These are phyloP conservation scores for Metarhizium guizhouense DNA, from an alignment of 2,329 filamentous ascomycete genomes.

Conservation along the genomic window DNA sequence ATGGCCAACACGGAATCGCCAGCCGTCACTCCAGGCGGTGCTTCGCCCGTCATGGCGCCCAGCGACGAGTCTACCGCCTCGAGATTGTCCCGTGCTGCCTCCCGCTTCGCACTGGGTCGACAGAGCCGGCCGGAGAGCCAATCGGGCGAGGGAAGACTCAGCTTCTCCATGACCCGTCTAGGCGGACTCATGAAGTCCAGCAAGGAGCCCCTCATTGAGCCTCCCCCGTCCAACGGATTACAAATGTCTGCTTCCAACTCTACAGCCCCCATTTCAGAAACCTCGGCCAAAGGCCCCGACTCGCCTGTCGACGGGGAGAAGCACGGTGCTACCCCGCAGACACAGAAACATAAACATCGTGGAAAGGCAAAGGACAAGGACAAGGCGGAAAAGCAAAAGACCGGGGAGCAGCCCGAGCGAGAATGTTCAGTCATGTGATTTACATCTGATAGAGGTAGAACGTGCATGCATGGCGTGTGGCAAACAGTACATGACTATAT, in stretches of 20 bases:
- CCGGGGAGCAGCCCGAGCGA: slow-evolving; percentile 31
- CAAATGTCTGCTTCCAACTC: slow-evolving; percentile 18
- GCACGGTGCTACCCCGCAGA: slow-evolving; percentile 7
- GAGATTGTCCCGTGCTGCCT: slow-evolving; percentile 48
- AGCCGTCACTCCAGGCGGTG: slow-evolving; percentile 24
- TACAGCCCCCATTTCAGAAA: slow-evolving; percentile 15
- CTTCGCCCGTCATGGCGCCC: slow-evolving; percentile 32
- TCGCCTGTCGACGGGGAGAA: slow-evolving; percentile 13
- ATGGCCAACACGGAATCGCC: slow-evolving; percentile 39
- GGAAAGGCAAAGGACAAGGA: slow-evolving; percentile 28
- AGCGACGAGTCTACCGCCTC: slow-evolving; percentile 45
- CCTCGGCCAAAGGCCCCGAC: slow-evolving; percentile 11
- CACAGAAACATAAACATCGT: slow-evolving; percentile 24
- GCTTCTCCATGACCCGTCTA: slow-evolving; percentile 47
- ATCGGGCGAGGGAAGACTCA: slow-evolving; percentile 48
- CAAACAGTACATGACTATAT: neutral
- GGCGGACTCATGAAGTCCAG: slow-evolving; percentile 41
- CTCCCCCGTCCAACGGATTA: slow-evolving; percentile 8
- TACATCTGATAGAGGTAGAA: neutral
- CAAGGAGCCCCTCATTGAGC: slow-evolving; percentile 32
- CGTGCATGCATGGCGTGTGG: neutral
- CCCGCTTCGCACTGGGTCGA: slow-evolving; percentile 39
- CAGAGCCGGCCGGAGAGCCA: slow-evolving; percentile 50
- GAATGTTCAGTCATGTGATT: slow-evolving; percentile 39
- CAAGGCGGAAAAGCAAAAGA: slow-evolving; percentile 27